phyloP scores from a whole-genome alignment of 78 protist genomes.

The Isochrysis galbana region DNA sequence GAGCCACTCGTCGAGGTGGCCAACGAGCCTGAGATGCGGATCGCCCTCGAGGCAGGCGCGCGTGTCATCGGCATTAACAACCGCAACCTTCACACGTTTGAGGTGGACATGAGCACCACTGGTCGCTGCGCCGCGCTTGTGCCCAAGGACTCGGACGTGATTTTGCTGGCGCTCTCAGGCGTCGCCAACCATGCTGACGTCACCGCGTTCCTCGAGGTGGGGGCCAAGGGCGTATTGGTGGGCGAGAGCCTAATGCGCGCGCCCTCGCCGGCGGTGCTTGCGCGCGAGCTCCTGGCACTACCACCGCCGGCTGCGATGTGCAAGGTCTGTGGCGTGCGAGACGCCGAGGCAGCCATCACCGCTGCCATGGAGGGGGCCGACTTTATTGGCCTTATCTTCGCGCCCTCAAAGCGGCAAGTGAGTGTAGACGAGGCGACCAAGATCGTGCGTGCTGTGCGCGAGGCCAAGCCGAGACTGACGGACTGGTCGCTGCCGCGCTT shows the following conservation, averaged over 20 bases:
- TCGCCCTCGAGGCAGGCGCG: slow-evolving; percentile 60
- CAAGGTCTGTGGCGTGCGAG: background rate
- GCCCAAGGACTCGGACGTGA: background rate
- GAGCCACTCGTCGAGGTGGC: slow-evolving; percentile 21
- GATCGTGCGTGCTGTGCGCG: slow-evolving; percentile 16
- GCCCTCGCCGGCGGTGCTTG: background rate
- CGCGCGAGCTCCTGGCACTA: background rate
- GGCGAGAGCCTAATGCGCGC: slow-evolving; percentile 71
- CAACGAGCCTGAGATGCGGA: slow-evolving; percentile 31
- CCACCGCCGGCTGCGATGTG: too few species aligned
- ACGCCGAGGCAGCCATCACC: background rate
- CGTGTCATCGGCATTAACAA: slow-evolving; percentile 71
- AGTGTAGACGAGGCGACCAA: background rate
- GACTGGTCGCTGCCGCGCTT: background rate
- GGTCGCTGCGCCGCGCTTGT: background rate
- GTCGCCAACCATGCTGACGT: slow-evolving; percentile 46
- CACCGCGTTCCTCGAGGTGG: background rate
- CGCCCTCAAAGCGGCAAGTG: slow-evolving; percentile 41
- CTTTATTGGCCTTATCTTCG: slow-evolving; percentile 57
- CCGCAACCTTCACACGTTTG: slow-evolving; percentile 58
- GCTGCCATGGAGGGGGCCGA: slow-evolving; percentile 54
- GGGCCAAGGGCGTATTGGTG: slow-evolving; percentile 54
- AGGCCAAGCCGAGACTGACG: too few species aligned
- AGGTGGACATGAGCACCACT: background rate
- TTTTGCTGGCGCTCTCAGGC: slow-evolving; percentile 46